Base-by-base conservation (phyloP, 495 filamentous ascomycete genomes). In the Aspergillus taichungensis region DNA sequence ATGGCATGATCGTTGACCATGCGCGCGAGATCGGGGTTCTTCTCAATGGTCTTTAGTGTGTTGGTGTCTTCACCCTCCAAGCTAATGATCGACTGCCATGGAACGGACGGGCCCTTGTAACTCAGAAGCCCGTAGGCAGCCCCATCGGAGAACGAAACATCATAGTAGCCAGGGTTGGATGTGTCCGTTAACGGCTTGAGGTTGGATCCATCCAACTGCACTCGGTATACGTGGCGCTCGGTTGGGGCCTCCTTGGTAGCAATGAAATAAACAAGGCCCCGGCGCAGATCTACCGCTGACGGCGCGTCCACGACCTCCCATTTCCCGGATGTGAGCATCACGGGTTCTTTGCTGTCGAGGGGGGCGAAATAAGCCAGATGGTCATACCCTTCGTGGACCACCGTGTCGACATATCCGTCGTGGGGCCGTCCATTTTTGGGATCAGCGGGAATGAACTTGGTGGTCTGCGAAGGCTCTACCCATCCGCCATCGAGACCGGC, bases 351-450 rank as follows among this genome's bases (percentile, higher is more conserved):
- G 55, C 83, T 90, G 42, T 97, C 85, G 24, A 97, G 57, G 8
- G 92, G 92, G n/a, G 85, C 80, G 59, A 97, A 98, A 59, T 97
- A 98, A 0, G 82, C 94, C 43, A 97, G 69, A 55, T 98, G 92
- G 53, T 95, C 88, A 55, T 85, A 85, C 40, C 88, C 85, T 33
- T 94, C 76, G 57, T 91, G 70, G 43, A 96, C 85, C 34, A 98
- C 69, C 0, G 86, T 90, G 64, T 98, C 92, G 49, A 98, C 79
- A 57, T 98, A 98, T 4, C 92, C 92, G 59, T 94, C 87, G 13
- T 89, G 63, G 31, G 73, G 71, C 8, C 92, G 81, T 11, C 87
- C 87, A 51, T 86, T 89, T 14, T 62, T 52, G 32, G 85, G 79
- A 59, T 95, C 84, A 3, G 88, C 85, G 6, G 92, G 94, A 42